Conservation (phyloP, 2,329 filamentous ascomycete genomes). For the Fusarium napiforme region DNA sequence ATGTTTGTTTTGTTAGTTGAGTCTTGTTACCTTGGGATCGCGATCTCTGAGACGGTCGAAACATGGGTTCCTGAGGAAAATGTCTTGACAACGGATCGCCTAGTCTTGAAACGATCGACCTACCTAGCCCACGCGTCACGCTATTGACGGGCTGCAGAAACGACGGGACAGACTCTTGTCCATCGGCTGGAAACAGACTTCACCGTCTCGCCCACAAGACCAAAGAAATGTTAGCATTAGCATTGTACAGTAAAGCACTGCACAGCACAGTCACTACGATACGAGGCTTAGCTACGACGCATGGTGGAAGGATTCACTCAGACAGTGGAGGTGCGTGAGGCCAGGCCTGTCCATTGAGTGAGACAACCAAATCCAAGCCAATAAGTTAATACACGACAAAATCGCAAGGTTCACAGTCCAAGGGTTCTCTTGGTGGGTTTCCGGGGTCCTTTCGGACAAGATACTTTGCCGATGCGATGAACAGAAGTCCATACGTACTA, state of each 20-base stretch:
- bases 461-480: slow-evolving; percentile 15
- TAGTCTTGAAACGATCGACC: slow-evolving; percentile 30
- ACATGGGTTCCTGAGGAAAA: slow-evolving; percentile 20
- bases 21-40: slow-evolving; percentile 17
- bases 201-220: slow-evolving; percentile 15
- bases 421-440: slow-evolving; percentile 30
- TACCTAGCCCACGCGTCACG: slow-evolving; percentile 27
- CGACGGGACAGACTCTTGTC: background rate
- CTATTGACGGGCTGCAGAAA: slow-evolving; percentile 26
- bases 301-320: slow-evolving; percentile 13
- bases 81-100: slow-evolving; percentile 27
- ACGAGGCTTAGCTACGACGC: background rate
- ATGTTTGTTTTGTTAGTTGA: slow-evolving; percentile 7
- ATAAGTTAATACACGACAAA: slow-evolving; percentile 3
- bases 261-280: background rate
- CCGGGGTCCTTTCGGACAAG: slow-evolving; percentile 13
- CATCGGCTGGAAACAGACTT: slow-evolving; percentile 15
- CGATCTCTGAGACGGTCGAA: slow-evolving; percentile 26
- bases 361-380: slow-evolving; percentile 28
- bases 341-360: slow-evolving; percentile 14
- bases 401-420: slow-evolving; percentile 13
- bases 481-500: slow-evolving; percentile 8
- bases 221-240: slow-evolving; percentile 2
- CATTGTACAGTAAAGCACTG: background rate
- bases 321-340: background rate